These are phyloP conservation scores for Davidsoniella neocaledoniae DNA, from an alignment of 2,329 filamentous ascomycete species.

Conservation along the genomic window DNA sequence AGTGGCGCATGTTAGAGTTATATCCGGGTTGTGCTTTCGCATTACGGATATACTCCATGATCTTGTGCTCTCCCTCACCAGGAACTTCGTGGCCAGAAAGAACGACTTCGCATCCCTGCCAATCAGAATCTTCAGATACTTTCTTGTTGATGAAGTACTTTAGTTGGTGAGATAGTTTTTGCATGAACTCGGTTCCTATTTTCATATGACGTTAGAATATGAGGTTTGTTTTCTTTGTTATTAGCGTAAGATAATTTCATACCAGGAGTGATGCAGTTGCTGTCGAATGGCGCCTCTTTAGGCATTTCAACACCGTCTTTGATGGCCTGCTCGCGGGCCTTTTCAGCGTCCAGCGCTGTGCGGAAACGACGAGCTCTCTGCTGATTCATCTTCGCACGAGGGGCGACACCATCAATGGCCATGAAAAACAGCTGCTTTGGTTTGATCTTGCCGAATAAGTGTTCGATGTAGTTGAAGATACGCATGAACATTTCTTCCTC, in stretches of 20 bases:
- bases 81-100: conserved; percentile 95
- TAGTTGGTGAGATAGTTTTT: conserved; percentile 79
- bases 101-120: conserved; percentile 93
- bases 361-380: conserved; percentile 90
- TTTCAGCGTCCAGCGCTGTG: conserved; percentile 80
- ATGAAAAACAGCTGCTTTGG: conserved; percentile 98
- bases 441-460: conserved; percentile 96
- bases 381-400: conserved; percentile 98
- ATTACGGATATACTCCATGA: conserved; percentile 99
- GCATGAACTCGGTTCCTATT: conserved; percentile 79
- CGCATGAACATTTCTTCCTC: conserved; percentile 99
- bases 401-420: conserved; percentile 95
- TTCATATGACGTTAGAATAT: conserved; percentile 11
- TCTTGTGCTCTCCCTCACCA: conserved; percentile 97
- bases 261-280: conserved; percentile 96
- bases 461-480: conserved; percentile 99
- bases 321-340: conserved; percentile 82
- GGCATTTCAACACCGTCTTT: conserved; percentile 80
- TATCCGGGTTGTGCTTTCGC: conserved; percentile 91
- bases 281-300: conserved; percentile 91
- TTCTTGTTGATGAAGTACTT: conserved; percentile 99
- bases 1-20: conserved; percentile 85
- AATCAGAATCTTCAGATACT: conserved; percentile 88
- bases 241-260: conserved; percentile 4
- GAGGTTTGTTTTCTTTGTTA: too few species aligned